These are phyloP conservation scores for Cyclotella baltica DNA, from an alignment of 108 stramenopile species.

Conservation along the genomic window DNA sequence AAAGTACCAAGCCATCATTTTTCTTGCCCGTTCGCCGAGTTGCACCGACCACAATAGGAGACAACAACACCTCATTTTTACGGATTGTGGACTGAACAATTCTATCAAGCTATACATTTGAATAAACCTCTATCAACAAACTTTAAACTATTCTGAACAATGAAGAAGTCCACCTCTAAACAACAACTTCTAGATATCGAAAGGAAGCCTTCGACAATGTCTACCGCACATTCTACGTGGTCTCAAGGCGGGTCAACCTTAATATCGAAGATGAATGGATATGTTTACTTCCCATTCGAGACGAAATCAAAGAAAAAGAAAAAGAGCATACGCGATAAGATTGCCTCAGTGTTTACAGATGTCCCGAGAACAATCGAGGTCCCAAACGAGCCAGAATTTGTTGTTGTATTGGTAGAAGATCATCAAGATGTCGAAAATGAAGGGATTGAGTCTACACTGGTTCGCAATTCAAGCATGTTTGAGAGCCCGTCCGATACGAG, in stretches of 20 bases:
- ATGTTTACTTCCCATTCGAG: background rate
- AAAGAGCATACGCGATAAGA: background rate
- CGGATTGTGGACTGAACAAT: too few species aligned
- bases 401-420: background rate
- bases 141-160: too few species aligned
- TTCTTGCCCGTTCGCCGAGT: too few species aligned
- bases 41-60: too few species aligned
- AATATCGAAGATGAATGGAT: background rate
- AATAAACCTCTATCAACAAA: too few species aligned
- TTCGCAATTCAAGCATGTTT: background rate
- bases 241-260: background rate
- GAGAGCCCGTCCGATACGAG: background rate
- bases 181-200: background rate
- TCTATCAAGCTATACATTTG: too few species aligned
- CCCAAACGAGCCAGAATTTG: background rate
- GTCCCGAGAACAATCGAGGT: background rate
- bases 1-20: too few species aligned
- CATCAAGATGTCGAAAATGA: background rate
- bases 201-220: background rate
- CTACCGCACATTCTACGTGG: background rate
- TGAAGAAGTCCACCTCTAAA: background rate
- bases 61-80: too few species aligned
- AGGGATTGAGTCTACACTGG: background rate
- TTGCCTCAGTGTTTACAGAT: background rate
- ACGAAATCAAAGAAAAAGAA: background rate